Conservation (phyloP, 352 stramenopile species). For the Hyaloperonospora arabidopsidis region DNA sequence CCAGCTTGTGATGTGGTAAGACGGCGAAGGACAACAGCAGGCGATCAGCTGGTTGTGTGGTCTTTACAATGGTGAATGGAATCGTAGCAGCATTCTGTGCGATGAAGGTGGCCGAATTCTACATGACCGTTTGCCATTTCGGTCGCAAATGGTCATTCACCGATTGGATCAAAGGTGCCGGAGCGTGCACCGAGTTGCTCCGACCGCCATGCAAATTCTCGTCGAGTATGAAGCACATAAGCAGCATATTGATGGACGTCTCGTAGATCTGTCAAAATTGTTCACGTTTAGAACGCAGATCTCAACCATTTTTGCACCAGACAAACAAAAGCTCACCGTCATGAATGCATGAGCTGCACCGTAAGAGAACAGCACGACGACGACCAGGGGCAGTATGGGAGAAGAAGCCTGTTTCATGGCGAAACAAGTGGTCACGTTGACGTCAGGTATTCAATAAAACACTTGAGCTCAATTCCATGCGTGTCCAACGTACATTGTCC, state of each 20-base stretch:
- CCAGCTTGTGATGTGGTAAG: too few species aligned
- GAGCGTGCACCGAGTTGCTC: slow-evolving; percentile 57
- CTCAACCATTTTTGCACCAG: too few species aligned
- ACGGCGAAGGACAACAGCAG: too few species aligned
- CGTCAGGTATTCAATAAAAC: not conserved
- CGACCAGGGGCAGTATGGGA: slow-evolving; percentile 53
- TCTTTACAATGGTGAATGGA: too few species aligned
- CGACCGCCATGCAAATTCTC: slow-evolving; percentile 75
- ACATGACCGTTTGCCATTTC: slow-evolving; percentile 77
- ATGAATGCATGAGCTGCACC: slow-evolving; percentile 73
- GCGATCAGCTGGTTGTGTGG: too few species aligned
- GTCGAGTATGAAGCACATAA: slow-evolving; percentile 82
- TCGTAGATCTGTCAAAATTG: slow-evolving; percentile 57
- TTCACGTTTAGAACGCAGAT: too few species aligned
- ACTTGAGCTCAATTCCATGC: not conserved
- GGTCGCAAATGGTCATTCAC: slow-evolving; percentile 77
- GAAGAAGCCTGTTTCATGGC: slow-evolving; percentile 33
- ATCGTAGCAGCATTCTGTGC: not conserved
- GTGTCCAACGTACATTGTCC: slow-evolving; percentile 36
- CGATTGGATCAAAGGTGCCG: slow-evolving; percentile 54
- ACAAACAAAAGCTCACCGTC: slow-evolving; percentile 36
- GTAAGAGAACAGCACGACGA: slow-evolving; percentile 68
- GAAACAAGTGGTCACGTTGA: not conserved
- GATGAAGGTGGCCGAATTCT: slow-evolving; percentile 12
- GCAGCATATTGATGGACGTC: slow-evolving; percentile 77